A percentile compares a stretch with the other conserved stretches of the same genome.
Conservation (phyloP, 495 filamentous ascomycete genomes). For the Aspergillus nanangensis region DNA sequence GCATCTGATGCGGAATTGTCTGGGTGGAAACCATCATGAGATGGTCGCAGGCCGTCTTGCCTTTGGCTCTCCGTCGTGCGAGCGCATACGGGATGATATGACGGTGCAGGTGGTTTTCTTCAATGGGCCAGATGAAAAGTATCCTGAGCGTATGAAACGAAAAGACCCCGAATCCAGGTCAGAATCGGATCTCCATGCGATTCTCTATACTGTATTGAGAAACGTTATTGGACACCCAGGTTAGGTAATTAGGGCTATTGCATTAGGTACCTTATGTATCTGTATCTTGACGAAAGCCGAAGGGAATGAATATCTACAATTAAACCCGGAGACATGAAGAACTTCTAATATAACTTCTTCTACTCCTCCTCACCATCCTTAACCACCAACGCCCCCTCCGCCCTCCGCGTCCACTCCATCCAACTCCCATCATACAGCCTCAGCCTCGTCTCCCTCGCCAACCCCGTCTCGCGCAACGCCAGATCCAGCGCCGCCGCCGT, state of each 20-base stretch:
- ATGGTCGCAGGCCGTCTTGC: slow-evolving; percentile 50
- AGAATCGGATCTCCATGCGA: not conserved
- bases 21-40: slow-evolving; percentile 56
- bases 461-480: slow-evolving; percentile 18
- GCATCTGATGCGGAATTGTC: slow-evolving; percentile 56
- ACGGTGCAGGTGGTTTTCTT: slow-evolving; percentile 65
- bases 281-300: not conserved
- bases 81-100: slow-evolving; percentile 52
- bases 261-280: not conserved
- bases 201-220: not conserved
- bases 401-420: slow-evolving; percentile 28
- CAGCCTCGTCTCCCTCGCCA: slow-evolving; percentile 1
- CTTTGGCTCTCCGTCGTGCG: slow-evolving; percentile 41
- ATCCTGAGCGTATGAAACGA: not conserved
- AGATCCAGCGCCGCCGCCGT: slow-evolving; percentile 27
- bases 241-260: not conserved
- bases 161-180: not conserved
- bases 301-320: not conserved
- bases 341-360: too few relatives aligned
- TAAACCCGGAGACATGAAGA: too few relatives aligned
- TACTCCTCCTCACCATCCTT: not conserved
- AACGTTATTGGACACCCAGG: not conserved
- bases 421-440: slow-evolving; percentile 35
- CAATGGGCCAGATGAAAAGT: slow-evolving; percentile 5
- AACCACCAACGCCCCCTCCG: slow-evolving; percentile 8